Evolutionary conservation across 2,329 filamentous ascomycete genomes (phyloP).

Genomic region (Ascochyta rabiei): DNA sequence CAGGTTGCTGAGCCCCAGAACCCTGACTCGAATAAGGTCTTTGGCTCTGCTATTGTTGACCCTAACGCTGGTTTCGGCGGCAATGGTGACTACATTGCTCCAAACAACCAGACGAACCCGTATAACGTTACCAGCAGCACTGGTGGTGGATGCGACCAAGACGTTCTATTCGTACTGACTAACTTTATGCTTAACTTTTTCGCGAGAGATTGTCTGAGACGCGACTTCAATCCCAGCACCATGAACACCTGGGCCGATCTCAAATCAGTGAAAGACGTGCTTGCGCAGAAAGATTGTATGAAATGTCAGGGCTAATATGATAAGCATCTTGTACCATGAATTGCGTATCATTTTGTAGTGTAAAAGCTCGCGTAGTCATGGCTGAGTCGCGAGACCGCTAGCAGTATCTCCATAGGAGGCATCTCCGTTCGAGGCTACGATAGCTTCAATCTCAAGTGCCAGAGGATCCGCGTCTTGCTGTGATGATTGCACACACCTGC

Average conservation of each 20-base stretch:
- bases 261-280: slow-evolving; percentile 26
- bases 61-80: slow-evolving; percentile 41
- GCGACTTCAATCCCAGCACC: slow-evolving; percentile 40
- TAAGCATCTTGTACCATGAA: neutral
- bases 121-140: slow-evolving; percentile 35
- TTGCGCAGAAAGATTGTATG: slow-evolving; percentile 33
- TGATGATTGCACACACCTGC: neutral
- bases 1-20: slow-evolving; percentile 25
- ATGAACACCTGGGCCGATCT: slow-evolving; percentile 30
- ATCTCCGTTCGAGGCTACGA: neutral
- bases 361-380: neutral
- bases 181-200: slow-evolving; percentile 34
- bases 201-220: slow-evolving; percentile 33
- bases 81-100: slow-evolving; percentile 38
- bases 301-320: neutral
- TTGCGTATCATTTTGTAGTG: neutral
- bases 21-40: slow-evolving; percentile 16
- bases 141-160: slow-evolving; percentile 41
- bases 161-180: slow-evolving; percentile 35
- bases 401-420: neutral
- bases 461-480: neutral
- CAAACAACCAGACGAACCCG: slow-evolving; percentile 31
- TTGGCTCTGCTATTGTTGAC: slow-evolving; percentile 27
- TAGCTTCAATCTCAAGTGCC: neutral
- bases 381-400: neutral